Evolutionary conservation across 805 yeast genomes (phyloP).

Genomic region (Yarrowia sp.): DNA sequence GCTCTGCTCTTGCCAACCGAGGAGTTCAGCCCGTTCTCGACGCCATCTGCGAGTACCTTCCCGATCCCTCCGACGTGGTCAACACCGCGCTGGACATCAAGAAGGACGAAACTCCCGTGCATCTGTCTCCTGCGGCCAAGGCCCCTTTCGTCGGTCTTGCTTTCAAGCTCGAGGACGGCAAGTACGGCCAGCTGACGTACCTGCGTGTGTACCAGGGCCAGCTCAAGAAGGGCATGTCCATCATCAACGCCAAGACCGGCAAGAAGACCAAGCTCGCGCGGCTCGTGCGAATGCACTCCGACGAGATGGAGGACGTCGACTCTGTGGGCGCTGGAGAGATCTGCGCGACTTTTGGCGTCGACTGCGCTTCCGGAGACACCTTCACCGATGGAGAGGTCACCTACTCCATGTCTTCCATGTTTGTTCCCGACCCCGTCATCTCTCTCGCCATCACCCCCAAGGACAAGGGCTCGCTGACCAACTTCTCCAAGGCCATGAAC

Average conservation of each 20-base stretch:
- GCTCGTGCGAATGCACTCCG: slow-evolving; percentile 96
- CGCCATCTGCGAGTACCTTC: slow-evolving; percentile 92
- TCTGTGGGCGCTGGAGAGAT: slow-evolving; percentile 98
- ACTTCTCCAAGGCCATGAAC: slow-evolving; percentile 94
- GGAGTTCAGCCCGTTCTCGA: slow-evolving; percentile 95
- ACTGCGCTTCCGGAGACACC: slow-evolving; percentile 98
- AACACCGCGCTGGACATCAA: slow-evolving; percentile 81
- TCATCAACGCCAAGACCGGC: slow-evolving; percentile 86
- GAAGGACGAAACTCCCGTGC: slow-evolving; percentile 63
- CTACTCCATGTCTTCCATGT: slow-evolving; percentile 96
- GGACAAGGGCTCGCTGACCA: slow-evolving; percentile 70
- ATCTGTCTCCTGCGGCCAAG: slow-evolving; percentile 65
- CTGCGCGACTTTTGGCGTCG: slow-evolving; percentile 98
- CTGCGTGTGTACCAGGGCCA: slow-evolving; percentile 96
- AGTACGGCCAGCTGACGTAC: slow-evolving; percentile 95
- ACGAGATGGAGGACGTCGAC: slow-evolving; percentile 96
- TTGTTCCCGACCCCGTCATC: slow-evolving; percentile 97
- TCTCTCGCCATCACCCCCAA: slow-evolving; percentile 88
- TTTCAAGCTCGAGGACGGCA: slow-evolving; percentile 98
- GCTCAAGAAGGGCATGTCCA: slow-evolving; percentile 83
- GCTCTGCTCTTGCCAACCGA: slow-evolving; percentile 94
- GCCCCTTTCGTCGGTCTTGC: slow-evolving; percentile 94
- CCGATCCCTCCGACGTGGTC: slow-evolving; percentile 89
- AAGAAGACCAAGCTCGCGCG: slow-evolving; percentile 91
- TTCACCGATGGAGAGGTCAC: slow-evolving; percentile 80